Base-by-base conservation (phyloP, 352 stramenopile genomes). In the Globisporangium cylindrosporum region DNA sequence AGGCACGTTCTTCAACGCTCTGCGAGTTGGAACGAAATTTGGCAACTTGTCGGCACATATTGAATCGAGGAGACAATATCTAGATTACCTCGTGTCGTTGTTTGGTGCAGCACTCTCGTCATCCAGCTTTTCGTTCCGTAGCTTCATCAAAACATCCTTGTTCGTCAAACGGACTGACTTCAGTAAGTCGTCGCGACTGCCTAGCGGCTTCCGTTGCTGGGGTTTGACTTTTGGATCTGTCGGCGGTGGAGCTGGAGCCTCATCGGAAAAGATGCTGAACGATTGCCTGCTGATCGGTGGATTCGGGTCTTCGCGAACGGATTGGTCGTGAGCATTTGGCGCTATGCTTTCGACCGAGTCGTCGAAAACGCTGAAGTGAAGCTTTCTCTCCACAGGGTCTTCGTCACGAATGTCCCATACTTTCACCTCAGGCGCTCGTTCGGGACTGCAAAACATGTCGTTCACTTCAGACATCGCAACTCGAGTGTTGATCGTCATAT, bases 401-500 rank as follows among this genome's bases (percentile, higher is more conserved):
- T 83, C 80, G 64, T 90, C 82, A 58, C 77, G 73, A 27, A 73
- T 55, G 69, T 91, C 80, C 73, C 73, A 78, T 7, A 79, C 73
- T 48, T 71, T 79, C 6, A 64, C 54, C 43, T 86, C 80, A 25
- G 60, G 61, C 51, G 80, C 75, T 59, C 80, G 76, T 25, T 80
- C 71, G 27, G 88, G 88, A 58, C 88, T 96, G 68, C 85, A 93
- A 67, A 96, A 96, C 88, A 96, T 94, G 63, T 68, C 81, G 69
- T 94, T 92, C 61, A 96, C 85, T 38, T 96, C 88, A 36, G 88
- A 84, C 75, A 94, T 81, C 1, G 88, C 88, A 7, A 96, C 71
- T 56, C 84, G 83, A 65, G 88, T 96, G 65, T 93, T 96, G 62
- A 96, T 94, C 18, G 88, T 96, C 78, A 96, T 86, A 64, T 96